A percentile compares a stretch with the other conserved stretches of the same genome.
Conservation (phyloP, 2,329 filamentous ascomycete species). For the Fusarium ramigenum region DNA sequence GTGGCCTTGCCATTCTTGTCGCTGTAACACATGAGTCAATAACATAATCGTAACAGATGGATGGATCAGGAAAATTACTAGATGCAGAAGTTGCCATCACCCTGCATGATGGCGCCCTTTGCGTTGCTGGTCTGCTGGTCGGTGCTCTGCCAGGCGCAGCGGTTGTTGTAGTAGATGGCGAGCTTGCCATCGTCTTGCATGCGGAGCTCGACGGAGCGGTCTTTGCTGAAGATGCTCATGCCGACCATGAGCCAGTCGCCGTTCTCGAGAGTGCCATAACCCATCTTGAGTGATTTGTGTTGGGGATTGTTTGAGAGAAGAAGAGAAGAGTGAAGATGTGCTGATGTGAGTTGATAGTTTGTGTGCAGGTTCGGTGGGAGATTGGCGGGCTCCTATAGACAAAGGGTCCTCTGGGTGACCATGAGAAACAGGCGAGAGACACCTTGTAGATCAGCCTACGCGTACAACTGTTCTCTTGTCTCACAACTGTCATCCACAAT, state of each 20-base stretch:
- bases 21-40: too few species aligned
- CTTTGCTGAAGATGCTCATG: conserved; percentile 10
- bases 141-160: conserved; percentile 10
- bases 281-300: neutral
- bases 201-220: conserved; percentile 9
- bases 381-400: neutral
- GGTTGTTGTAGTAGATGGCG: neutral
- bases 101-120: conserved; percentile 9
- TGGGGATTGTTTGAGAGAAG: neutral
- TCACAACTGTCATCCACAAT: neutral
- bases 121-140: neutral
- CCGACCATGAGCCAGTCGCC: conserved; percentile 12
- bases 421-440: fast-evolving
- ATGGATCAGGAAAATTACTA: neutral
- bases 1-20: conserved; percentile 7
- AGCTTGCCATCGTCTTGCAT: conserved; percentile 23
- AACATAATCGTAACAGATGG: too few species aligned
- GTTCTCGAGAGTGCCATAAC: conserved; percentile 9
- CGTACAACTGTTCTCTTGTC: neutral
- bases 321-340: neutral
- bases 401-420: fast-evolving
- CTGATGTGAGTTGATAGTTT: neutral
- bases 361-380: fast-evolving
- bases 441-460: neutral
- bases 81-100: neutral